Conservation (phyloP, 1,139 yeast species). For the Candida buenavistaensis region DNA sequence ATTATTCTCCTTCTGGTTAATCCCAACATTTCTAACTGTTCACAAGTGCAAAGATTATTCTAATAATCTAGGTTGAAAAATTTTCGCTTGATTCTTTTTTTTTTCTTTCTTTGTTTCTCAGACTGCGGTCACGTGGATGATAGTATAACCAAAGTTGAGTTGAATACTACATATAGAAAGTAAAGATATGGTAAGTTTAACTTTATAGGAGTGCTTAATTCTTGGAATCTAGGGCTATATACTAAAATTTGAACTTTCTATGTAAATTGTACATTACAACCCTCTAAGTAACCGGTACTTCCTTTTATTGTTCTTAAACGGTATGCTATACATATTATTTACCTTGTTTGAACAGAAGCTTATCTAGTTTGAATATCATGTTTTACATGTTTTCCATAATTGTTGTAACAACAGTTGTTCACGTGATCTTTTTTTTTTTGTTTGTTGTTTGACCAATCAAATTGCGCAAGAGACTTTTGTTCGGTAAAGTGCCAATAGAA, state of each 20-base stretch:
- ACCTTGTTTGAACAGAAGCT: no score
- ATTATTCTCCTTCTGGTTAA: slow-evolving; percentile 8
- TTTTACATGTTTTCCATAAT: background rate
- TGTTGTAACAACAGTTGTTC: no score
- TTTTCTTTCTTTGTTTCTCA: background rate
- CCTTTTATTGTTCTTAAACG: no score
- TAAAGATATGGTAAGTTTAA: no score
- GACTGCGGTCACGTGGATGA: background rate
- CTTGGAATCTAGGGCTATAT: no score
- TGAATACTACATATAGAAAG: no score
- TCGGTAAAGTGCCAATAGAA: slow-evolving; percentile 10
- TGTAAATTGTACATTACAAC: no score
- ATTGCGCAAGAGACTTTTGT: slow-evolving; percentile 5
- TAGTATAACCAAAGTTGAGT: no score
- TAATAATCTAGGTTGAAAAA: slow-evolving; percentile 3
- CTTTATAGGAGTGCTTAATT: no score
- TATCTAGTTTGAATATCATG: background rate
- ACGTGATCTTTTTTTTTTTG: slow-evolving; percentile 1
- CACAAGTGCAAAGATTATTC: background rate
- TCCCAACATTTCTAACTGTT: slow-evolving; percentile 7
- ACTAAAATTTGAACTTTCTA: no score
- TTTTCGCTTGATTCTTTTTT: slow-evolving; percentile 1
- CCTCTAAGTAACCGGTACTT: no score
- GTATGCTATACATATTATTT: no score
- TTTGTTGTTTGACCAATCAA: slow-evolving; percentile 5